These are phyloP conservation scores for Lolium rigidum DNA, from an alignment of 176 grass and related monocot species.

Conservation along the genomic window DNA sequence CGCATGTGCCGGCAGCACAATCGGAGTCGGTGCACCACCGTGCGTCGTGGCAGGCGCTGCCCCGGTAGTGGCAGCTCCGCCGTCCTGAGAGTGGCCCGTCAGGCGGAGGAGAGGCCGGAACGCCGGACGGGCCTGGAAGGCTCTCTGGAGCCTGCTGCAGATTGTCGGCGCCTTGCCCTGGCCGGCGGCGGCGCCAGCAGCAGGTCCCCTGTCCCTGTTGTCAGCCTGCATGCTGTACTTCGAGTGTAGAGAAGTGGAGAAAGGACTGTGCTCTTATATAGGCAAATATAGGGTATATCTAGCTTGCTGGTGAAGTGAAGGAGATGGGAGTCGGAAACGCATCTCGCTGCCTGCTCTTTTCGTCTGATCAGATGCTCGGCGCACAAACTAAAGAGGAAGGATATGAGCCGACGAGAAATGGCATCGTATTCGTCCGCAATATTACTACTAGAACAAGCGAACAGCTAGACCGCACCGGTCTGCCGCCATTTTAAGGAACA, in stretches of 20 bases:
- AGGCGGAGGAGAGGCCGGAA: slow-evolving; percentile 51
- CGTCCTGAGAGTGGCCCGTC: slow-evolving; percentile 40
- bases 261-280: slow-evolving; percentile 23
- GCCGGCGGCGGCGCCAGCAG: neutral
- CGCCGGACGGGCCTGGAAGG: slow-evolving; percentile 46
- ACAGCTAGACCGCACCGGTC: neutral
- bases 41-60: neutral
- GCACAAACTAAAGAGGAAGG: slow-evolving; percentile 39
- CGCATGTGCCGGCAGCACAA: neutral
- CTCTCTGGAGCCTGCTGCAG: slow-evolving; percentile 43
- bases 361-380: slow-evolving; percentile 38
- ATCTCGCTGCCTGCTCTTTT: slow-evolving; percentile 29
- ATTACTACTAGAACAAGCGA: neutral
- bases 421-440: slow-evolving; percentile 42
- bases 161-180: slow-evolving; percentile 27
- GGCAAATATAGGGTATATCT: neutral
- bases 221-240: slow-evolving; percentile 42
- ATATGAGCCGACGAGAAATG: slow-evolving; percentile 41
- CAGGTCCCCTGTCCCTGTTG: slow-evolving; percentile 22
- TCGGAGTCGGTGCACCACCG: slow-evolving; percentile 10
- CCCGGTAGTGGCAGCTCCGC: neutral
- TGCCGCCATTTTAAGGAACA: neutral
- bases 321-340: neutral
- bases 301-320: slow-evolving; percentile 38
- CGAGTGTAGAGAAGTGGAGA: neutral